Evolutionary conservation across 2,329 filamentous ascomycete species (phyloP), one percentile per base, ranked within the genome.

Genomic region (Trichoderma sp.): DNA sequence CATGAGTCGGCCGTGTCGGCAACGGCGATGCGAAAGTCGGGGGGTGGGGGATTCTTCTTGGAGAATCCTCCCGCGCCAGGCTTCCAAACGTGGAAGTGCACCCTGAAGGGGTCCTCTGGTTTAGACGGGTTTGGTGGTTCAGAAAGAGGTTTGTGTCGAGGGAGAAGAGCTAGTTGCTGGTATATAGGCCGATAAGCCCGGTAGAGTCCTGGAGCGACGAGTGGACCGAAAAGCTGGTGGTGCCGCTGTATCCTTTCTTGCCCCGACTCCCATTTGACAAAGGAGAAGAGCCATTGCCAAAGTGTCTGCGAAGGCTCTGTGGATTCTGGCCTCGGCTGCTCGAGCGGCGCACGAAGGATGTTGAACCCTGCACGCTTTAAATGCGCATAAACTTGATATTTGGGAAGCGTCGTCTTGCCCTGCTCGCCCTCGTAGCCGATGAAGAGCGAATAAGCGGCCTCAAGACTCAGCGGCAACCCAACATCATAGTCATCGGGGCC

Each of bases 311-410:
- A 70, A 16, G 70, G 61, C 21, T 73, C 26, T 46, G 71, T 54
- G 70, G 72, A 43, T 72, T 73, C 66, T 61, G 70, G 18, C 21
- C 14, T 21, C 11, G 68, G 49, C 14, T 46, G 18, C 46, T 72
- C 67, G 11, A 75, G 77, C 61, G 86, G 86, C 1, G 92, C 91
- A 66, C 95, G 88, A 70, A 91, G 83, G 21, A 98, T 87, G 60
- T 91, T 87, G 81, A 97, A 98, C 21, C 96, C 95, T 43, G 88
- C 83, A 61, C 96, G 87, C 77, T 91, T 96, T 74, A 99, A 83
- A 65, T 94, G 90, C 1, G 93, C 87, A 78, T 94, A 99, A 32
- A 98, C 95, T 60, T 91, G 92, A 74, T 93, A 98, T 75, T 93
- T 89, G 73, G 96, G 93, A 70, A 97, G 82, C 11, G 84, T 84